Conservation (phyloP, 176 grass and related monocot species). For the Areca catechu region DNA sequence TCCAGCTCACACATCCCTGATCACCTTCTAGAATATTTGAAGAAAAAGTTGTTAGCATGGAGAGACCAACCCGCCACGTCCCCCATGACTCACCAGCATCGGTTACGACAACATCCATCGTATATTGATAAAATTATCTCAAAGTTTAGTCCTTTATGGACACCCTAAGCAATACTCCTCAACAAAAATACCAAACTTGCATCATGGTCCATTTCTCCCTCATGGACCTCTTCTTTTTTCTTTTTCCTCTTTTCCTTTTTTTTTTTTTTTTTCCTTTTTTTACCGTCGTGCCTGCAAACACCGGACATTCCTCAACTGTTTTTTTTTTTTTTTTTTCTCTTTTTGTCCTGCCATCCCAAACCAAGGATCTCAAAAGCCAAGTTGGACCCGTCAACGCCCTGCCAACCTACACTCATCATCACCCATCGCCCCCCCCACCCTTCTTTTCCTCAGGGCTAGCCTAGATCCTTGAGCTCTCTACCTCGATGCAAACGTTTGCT, state of each 20-base stretch:
- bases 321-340: too few species aligned
- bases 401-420: conserved; percentile 6
- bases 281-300: conserved; percentile 38
- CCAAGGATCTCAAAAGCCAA: conserved; percentile 50
- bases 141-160: conserved; percentile 4
- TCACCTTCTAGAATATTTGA: too few species aligned
- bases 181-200: conserved; percentile 74
- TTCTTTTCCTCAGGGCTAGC: conserved; percentile 13
- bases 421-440: conserved; percentile 18
- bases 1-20: too few species aligned
- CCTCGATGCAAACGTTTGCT: conserved; percentile 43
- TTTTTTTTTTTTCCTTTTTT: conserved; percentile 24
- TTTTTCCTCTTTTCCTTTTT: conserved; percentile 15
- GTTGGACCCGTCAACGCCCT: conserved; percentile 69
- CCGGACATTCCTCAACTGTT: conserved; percentile 79
- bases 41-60: too few species aligned
- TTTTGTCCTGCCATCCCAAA: conserved; percentile 14
- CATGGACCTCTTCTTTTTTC: neutral
- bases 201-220: conserved; percentile 41
- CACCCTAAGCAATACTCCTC: conserved; percentile 20
- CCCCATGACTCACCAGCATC: too few species aligned
- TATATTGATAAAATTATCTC: neutral
- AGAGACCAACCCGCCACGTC: too few species aligned
- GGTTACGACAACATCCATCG: too few species aligned
- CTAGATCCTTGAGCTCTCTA: conserved; percentile 16